These are phyloP conservation scores for Oleoguttula mirabilis DNA, from an alignment of 495 filamentous ascomycete genomes.

Conservation along the genomic window DNA sequence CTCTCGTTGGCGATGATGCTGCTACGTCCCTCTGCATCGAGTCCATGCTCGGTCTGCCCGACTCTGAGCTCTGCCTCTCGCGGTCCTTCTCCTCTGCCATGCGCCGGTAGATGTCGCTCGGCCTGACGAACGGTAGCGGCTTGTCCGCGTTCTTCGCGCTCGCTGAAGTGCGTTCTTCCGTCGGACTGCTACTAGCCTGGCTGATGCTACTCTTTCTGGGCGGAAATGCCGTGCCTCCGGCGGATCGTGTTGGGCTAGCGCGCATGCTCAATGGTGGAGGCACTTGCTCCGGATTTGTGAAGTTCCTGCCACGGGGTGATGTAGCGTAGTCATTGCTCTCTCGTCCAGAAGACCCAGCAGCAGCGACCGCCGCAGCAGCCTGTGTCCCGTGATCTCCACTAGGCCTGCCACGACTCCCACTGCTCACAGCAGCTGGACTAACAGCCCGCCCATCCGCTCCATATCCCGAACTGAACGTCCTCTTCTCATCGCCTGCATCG, in stretches of 20 bases:
- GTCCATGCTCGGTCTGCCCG: constrained; percentile 31
- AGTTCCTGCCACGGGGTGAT: constrained; percentile 21
- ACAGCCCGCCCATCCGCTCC: background rate
- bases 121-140: constrained; percentile 47
- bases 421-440: constrained; percentile 3
- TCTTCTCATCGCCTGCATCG: constrained; percentile 37
- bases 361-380: background rate
- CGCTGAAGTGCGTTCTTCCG: background rate
- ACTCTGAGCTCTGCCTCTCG: constrained; percentile 41
- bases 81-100: constrained; percentile 53
- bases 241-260: constrained; percentile 3
- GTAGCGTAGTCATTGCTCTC: background rate
- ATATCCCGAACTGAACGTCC: constrained; percentile 21
- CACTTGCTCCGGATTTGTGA: constrained; percentile 27
- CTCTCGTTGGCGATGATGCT: no score
- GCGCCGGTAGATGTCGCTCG: constrained; percentile 68
- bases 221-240: constrained; percentile 30
- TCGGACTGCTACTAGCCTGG: constrained; percentile 13
- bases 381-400: constrained; percentile 1
- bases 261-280: constrained; percentile 26
- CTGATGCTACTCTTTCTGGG: constrained; percentile 51
- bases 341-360: background rate
- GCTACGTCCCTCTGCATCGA: constrained; percentile 11
- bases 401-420: constrained; percentile 1
- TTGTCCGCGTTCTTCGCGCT: constrained; percentile 29